These are phyloP conservation scores for Trichoderma polysporum DNA, from an alignment of 2,329 filamentous ascomycete species.

Conservation along the genomic window DNA sequence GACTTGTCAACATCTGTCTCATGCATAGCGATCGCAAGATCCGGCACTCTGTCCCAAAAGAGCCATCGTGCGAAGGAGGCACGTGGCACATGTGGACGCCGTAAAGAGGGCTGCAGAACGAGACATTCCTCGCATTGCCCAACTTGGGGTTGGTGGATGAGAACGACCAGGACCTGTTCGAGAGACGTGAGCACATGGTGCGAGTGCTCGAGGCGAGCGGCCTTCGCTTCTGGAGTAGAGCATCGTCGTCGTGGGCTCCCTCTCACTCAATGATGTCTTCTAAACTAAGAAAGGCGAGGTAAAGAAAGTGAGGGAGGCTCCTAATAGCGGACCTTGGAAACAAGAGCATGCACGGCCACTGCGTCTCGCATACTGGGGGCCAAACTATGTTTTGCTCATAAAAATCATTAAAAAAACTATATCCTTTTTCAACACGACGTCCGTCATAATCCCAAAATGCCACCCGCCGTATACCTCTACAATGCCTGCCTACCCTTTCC, in stretches of 20 bases:
- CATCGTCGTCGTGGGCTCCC: background rate
- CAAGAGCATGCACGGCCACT: background rate
- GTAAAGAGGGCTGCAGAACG: background rate
- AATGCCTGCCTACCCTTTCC: background rate
- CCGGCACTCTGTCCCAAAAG: constrained; percentile 8
- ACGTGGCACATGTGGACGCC: constrained; percentile 19
- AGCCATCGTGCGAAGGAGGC: background rate
- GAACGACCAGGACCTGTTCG: background rate
- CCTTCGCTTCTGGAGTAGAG: constrained; percentile 7
- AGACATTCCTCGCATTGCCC: constrained; percentile 19
- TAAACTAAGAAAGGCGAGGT: background rate
- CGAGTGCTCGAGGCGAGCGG: constrained; percentile 15
- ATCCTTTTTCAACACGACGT: background rate
- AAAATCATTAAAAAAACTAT: constrained; percentile 13
- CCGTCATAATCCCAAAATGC: background rate
- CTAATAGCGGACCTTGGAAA: background rate
- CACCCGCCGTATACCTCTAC: background rate
- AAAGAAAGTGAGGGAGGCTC: background rate
- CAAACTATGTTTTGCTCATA: background rate
- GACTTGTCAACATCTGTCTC: constrained; percentile 9
- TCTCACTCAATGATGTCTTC: background rate
- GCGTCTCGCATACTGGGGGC: background rate
- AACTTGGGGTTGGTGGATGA: constrained; percentile 18
- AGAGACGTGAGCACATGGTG: constrained; percentile 2
- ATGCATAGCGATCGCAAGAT: constrained; percentile 9